Evolutionary conservation across 345 rosid genomes (phyloP), one percentile per base, ranked within the genome.

Genomic region (Psidium friedrichsthalianum): DNA sequence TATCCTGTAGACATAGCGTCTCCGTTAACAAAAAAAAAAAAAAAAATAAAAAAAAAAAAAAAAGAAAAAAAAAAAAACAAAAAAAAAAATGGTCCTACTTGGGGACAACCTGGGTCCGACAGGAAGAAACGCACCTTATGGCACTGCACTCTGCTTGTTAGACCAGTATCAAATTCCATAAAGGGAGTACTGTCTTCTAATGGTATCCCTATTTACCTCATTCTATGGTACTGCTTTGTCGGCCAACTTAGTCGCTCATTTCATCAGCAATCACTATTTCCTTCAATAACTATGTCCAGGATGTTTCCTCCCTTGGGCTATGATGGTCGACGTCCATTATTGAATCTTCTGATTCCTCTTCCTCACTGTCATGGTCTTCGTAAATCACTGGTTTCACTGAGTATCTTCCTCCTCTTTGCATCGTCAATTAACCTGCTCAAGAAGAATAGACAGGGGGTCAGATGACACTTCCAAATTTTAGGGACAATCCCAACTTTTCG

Each of bases 351-450:
- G 92, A 91, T 53, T 88, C 96, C 55, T 89, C 95, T 51, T 92
- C 96, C 40, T 94, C 96, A 52, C 90, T 93, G 86, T 93, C 97
- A 18, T 90, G 91, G 91, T 94, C 98, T 91, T 93, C 94, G 15
- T 89, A 95, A 84, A 94, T 90, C 51, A 93, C 91, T 0, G 97
- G 97, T 47, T 88, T 56, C 13, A 83, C 84, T 36, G 82, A 25
- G 84, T 87, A 54, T 83, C 84, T 84, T 95, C 95, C 29, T 84
- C 86, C 29, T 84, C 86, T 52, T 84, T 89, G 27, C n/a, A n/a
- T 95, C 98, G 82, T 92, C 93, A 6, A 89, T 84, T 78, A 89
- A 89, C 88, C 99, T 94, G 91, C 56, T 83, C 78, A 58, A 25
- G 24, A n/a, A 69, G 11, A 29, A 22, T 20, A 21, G 29, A 40